A percentile compares a stretch with the other conserved stretches of the same genome.
phyloP scores from a whole-genome alignment of 805 yeast species.

The Pichia sporocuriosa region DNA sequence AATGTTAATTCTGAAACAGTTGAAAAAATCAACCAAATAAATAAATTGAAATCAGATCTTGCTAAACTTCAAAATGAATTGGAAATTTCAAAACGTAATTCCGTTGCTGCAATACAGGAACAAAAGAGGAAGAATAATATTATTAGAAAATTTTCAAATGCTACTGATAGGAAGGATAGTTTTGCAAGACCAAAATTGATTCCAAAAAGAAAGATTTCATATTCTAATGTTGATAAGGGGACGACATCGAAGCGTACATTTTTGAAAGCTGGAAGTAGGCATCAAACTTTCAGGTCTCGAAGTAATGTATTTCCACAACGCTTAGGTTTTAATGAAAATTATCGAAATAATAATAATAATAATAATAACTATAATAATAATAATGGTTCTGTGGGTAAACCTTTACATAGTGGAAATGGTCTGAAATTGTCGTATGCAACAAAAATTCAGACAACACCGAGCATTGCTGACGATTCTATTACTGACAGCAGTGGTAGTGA shows the following conservation, averaged over 20 bases:
- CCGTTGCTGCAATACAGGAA: too few relatives aligned
- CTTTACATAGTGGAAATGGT: background rate
- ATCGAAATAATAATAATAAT: background rate
- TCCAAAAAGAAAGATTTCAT: background rate
- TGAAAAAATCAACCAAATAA: slow-evolving; percentile 17
- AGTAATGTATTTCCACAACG: too few relatives aligned
- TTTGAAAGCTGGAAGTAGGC: slow-evolving; percentile 6
- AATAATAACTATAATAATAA: background rate
- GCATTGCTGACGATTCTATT: slow-evolving; percentile 2
- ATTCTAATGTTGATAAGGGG: background rate
- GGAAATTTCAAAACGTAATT: background rate
- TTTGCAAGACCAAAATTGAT: too few relatives aligned
- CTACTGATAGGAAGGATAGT: too few relatives aligned
- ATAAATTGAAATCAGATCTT: slow-evolving; percentile 17
- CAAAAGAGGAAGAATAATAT: too few relatives aligned
- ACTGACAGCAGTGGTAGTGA: slow-evolving; percentile 6
- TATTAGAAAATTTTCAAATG: too few relatives aligned
- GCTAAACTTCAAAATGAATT: slow-evolving; percentile 10
- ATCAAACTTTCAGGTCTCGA: background rate
- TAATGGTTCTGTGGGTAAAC: too few relatives aligned
- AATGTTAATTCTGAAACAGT: slow-evolving; percentile 21
- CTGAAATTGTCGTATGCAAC: slow-evolving; percentile 10
- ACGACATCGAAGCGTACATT: background rate
- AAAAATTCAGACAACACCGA: slow-evolving; percentile 1
- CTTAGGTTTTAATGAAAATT: too few relatives aligned